Percentiles rank a stretch among this genome's conserved stretches.
These are phyloP conservation scores for Firmiana major DNA, from an alignment of 345 rosid species.

Conservation along the genomic window DNA sequence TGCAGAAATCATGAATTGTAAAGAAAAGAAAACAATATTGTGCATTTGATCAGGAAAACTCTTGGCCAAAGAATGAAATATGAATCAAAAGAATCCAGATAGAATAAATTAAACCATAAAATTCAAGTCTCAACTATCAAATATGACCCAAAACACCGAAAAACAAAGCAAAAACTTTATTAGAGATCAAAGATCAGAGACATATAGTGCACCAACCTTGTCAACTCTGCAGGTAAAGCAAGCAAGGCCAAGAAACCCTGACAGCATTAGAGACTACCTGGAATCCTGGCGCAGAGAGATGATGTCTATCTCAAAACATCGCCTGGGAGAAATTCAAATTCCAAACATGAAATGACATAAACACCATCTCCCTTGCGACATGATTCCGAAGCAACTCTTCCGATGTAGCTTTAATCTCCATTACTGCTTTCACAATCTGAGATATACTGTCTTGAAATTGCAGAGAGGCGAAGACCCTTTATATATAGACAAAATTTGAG, in stretches of 20 bases:
- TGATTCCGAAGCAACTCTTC: background rate
- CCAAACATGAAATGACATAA: background rate
- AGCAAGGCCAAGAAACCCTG: background rate
- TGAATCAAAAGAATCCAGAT: background rate
- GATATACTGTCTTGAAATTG: background rate
- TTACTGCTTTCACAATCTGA: background rate
- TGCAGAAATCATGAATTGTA: background rate
- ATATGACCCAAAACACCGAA: background rate
- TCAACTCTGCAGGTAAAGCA: background rate
- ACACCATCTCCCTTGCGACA: constrained; percentile 19
- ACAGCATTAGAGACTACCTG: background rate
- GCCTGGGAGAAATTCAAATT: too few species aligned
- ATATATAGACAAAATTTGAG: background rate
- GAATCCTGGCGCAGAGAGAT: constrained; percentile 8
- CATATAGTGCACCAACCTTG: background rate
- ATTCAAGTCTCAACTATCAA: background rate
- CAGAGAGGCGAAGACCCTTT: background rate
- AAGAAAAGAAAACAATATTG: background rate
- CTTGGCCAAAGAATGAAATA: background rate
- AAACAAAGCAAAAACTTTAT: background rate
- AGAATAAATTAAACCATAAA: background rate
- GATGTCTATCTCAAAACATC: background rate
- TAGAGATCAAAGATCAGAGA: background rate
- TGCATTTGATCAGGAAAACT: background rate
- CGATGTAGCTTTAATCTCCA: background rate